phyloP scores from a whole-genome alignment of 768 basidiomycete species.

The Lanmaoa rubissima region DNA sequence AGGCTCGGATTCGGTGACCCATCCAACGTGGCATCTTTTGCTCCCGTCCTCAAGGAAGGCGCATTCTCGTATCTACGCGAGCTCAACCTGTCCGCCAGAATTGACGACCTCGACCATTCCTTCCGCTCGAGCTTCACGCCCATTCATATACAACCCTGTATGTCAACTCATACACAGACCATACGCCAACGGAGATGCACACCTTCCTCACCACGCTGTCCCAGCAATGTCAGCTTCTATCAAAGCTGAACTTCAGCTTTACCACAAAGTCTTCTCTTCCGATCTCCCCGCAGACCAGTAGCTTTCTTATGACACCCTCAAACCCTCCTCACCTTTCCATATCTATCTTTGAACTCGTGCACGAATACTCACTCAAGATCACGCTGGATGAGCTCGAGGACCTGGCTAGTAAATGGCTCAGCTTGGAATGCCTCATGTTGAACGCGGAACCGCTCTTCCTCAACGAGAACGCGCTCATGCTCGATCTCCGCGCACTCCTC shows the following conservation, averaged over 20 bases:
- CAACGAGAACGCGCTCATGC: slow-evolving; percentile 11
- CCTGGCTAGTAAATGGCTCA: slow-evolving; percentile 45
- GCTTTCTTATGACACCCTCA: slow-evolving; percentile 36
- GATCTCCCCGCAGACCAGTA: slow-evolving; percentile 21
- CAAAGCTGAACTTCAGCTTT: slow-evolving; percentile 41
- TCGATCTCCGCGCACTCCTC: slow-evolving; percentile 39
- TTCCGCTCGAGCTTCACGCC: slow-evolving; percentile 46
- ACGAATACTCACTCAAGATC: slow-evolving; percentile 33
- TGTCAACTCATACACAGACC: slow-evolving; percentile 46
- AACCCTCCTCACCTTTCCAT: slow-evolving; percentile 35
- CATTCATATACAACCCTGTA: slow-evolving; percentile 48
- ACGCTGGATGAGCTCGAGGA: slow-evolving; percentile 43
- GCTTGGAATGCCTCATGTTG: slow-evolving; percentile 42
- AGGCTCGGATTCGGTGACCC: slow-evolving; percentile 48
- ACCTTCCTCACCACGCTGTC: slow-evolving; percentile 44
- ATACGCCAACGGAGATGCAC: slow-evolving; percentile 41
- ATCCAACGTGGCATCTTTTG: slow-evolving; percentile 43
- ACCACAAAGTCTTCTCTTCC: slow-evolving; percentile 18
- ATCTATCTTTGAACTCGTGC: slow-evolving; percentile 36
- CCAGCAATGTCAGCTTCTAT: slow-evolving; percentile 48
- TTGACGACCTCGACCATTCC: slow-evolving; percentile 46
- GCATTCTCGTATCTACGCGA: slow-evolving; percentile 56
- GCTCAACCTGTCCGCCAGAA: slow-evolving; percentile 45
- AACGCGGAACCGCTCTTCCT: slow-evolving; percentile 46
- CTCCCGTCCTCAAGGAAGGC: slow-evolving; percentile 43